Base-by-base conservation (phyloP, 371 early-diverging fungal species). In the Mucor irregularis region DNA sequence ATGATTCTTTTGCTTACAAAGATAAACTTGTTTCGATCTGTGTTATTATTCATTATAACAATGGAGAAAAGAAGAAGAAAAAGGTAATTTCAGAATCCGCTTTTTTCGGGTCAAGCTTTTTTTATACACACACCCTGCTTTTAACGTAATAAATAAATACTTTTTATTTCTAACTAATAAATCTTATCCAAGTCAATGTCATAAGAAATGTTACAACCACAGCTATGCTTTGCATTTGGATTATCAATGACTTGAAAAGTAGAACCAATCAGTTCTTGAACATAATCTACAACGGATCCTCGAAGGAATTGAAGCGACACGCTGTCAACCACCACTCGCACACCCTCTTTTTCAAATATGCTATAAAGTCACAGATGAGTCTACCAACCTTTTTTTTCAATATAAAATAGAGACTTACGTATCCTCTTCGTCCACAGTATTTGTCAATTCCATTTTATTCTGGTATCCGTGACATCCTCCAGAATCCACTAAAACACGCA, bases 381-480 rank as follows among this genome's bases (percentile, higher is more conserved):
- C 13, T 10, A 55, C 37, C 48, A 30, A 57, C 5, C 9, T 35
- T 17, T n/a, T 3, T 38, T 17, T 19, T 17, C 2, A 55, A 43
- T 26, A 25, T 28, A 43, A 46, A 19, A 35, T 13, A 35, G 45
- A 9, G 5, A 45, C 54, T 59, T 80, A 90, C 84, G 86, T 73
- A 64, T 94, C 90, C 17, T 95, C 94, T 51, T 87, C 74, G 44
- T 87, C 85, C 1, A 82, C 68, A 46, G 69, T 73, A 6, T 84
- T 81, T 1, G 90, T 89, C 52, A 97, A 77, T 49, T 92, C 91
- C 80, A 96, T 78, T 63, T 89, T 89, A 74, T 96, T 94, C 70
- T 96, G 96, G 68, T 88, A 94, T 26, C 97, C 97, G 63, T 97
- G 96, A 66, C 97, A 97, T 33, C 97, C 97, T 26, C 97, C 97